Percentiles rank a stretch among this genome's conserved stretches.
phyloP scores from a whole-genome alignment of 441 rosid genomes.

The Erysimum cheiri region DNA sequence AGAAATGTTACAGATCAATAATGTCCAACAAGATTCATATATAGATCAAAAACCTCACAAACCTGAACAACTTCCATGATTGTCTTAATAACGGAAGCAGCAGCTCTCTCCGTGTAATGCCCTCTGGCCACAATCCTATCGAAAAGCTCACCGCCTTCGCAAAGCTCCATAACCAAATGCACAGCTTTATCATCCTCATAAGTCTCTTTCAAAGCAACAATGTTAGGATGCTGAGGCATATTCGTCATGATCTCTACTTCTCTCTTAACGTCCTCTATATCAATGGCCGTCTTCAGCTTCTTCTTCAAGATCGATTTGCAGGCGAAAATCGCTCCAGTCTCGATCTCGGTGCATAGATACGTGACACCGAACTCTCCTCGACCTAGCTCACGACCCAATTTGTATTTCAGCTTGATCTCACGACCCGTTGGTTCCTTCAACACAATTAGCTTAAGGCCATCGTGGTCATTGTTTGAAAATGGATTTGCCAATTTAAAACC shows the following conservation, averaged over 20 bases:
- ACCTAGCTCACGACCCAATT: conserved; percentile 71
- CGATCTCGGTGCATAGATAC: conserved; percentile 66
- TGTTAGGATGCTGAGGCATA: conserved; percentile 63
- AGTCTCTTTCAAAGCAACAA: conserved; percentile 70
- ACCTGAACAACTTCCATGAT: conserved; percentile 81
- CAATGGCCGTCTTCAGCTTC: conserved; percentile 67
- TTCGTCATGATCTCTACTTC: conserved; percentile 78
- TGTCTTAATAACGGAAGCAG: conserved; percentile 68
- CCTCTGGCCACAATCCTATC: conserved; percentile 78
- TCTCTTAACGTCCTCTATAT: conserved; percentile 74
- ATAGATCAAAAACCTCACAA: not conserved
- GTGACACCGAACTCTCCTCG: conserved; percentile 79
- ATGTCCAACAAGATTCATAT: not conserved
- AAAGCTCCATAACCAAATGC: conserved; percentile 79
- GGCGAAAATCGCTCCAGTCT: conserved; percentile 52
- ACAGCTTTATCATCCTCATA: conserved; percentile 78
- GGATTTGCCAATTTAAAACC: conserved; percentile 61
- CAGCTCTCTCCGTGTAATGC: conserved; percentile 76
- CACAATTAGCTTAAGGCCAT: conserved; percentile 51
- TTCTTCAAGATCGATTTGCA: conserved; percentile 78
- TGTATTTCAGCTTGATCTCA: conserved; percentile 60
- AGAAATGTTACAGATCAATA: conserved; percentile 16
- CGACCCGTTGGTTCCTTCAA: conserved; percentile 63
- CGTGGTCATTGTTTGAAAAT: conserved; percentile 59
- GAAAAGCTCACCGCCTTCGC: conserved; percentile 82